phyloP scores from a whole-genome alignment of 495 filamentous ascomycete genomes.

The Neurospora intermedia region DNA sequence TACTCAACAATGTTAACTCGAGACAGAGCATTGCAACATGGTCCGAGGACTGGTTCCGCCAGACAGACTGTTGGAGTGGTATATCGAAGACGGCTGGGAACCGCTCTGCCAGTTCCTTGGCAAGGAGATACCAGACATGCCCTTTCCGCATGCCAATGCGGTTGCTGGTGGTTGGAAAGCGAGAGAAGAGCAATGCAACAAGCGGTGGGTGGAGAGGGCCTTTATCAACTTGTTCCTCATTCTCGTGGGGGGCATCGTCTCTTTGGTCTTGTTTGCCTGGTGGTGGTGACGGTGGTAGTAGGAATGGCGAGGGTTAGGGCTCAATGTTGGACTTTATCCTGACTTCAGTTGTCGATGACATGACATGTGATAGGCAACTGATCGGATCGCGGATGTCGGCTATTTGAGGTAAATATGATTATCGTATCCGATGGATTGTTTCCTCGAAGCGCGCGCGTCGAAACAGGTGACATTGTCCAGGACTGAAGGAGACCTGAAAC shows the following conservation, averaged over 20 bases:
- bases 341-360: too few relatives aligned
- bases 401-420: not conserved
- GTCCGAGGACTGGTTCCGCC: slow-evolving; percentile 29
- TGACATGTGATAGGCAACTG: not conserved
- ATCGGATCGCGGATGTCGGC: not conserved
- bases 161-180: slow-evolving; percentile 15
- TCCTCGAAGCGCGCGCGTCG: not conserved
- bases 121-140: slow-evolving; percentile 28
- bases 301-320: not conserved
- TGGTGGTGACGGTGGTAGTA: not conserved
- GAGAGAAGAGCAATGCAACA: slow-evolving; percentile 20
- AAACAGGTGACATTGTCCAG: not conserved
- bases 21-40: slow-evolving; percentile 17
- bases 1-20: too few relatives aligned
- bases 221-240: slow-evolving; percentile 16
- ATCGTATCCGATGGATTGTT: not conserved
- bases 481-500: not conserved
- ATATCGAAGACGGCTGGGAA: slow-evolving; percentile 39
- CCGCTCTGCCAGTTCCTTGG: slow-evolving; percentile 39
- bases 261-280: not conserved
- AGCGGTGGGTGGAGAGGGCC: slow-evolving; percentile 17
- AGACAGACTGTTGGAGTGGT: slow-evolving; percentile 35
- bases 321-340: too few relatives aligned
- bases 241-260: not conserved
- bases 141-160: slow-evolving; percentile 31